Conservation (phyloP, 2,329 filamentous ascomycete genomes). For the Epichloe scottii region DNA sequence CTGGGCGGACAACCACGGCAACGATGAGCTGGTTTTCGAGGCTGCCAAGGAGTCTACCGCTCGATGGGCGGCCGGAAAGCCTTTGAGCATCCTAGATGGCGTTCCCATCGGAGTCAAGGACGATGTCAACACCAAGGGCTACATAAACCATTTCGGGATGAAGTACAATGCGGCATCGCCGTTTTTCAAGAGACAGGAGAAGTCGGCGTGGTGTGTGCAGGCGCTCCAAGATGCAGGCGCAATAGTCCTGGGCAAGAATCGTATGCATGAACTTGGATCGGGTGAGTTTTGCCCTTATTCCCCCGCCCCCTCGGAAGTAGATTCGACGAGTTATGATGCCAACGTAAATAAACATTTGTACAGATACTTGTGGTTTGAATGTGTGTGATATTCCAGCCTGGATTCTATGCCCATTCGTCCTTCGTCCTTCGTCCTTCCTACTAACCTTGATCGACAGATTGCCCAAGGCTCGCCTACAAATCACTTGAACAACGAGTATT, state of each 20-base stretch:
- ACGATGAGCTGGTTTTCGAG: slow-evolving; percentile 43
- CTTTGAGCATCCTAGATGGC: slow-evolving; percentile 62
- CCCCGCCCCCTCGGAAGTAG: not conserved
- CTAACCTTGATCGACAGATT: slow-evolving; percentile 24
- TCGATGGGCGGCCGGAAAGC: slow-evolving; percentile 54
- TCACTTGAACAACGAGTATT: slow-evolving; percentile 64
- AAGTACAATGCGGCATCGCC: slow-evolving; percentile 41
- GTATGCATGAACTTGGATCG: slow-evolving; percentile 70
- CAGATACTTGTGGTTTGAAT: slow-evolving; percentile 75
- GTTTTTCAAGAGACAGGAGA: slow-evolving; percentile 35
- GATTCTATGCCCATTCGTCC: not conserved
- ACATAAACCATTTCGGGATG: slow-evolving; percentile 54
- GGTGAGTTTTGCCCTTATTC: slow-evolving; percentile 31
- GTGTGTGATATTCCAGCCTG: slow-evolving; percentile 16
- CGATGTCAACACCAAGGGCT: slow-evolving; percentile 60
- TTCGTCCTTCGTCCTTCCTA: slow-evolving; percentile 21
- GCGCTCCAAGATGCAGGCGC: slow-evolving; percentile 65
- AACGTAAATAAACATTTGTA: not conserved
- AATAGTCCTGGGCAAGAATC: slow-evolving; percentile 61
- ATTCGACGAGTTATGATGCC: not conserved
- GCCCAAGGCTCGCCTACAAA: slow-evolving; percentile 64
- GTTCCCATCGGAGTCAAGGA: slow-evolving; percentile 79
- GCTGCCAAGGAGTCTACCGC: slow-evolving; percentile 63
- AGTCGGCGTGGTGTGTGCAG: slow-evolving; percentile 57
- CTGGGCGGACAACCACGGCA: slow-evolving; percentile 54